phyloP scores from a whole-genome alignment of 2,329 filamentous ascomycete genomes.

The Chrysoporthe cubensis region DNA sequence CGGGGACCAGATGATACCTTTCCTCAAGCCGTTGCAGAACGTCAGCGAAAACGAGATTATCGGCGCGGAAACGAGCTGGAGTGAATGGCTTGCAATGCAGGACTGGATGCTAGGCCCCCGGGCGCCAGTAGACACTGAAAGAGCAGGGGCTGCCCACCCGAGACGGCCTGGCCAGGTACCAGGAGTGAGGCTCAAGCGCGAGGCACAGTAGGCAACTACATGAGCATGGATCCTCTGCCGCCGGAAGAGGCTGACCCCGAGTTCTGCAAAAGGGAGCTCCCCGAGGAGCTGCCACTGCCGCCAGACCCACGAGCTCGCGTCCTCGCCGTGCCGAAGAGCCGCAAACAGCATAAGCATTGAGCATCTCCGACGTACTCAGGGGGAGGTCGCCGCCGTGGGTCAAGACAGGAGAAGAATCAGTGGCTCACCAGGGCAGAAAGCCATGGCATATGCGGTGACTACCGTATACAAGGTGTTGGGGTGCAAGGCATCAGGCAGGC shows the following conservation, averaged over 20 bases:
- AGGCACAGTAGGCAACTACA: slow-evolving; percentile 11
- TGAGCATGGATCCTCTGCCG: neutral
- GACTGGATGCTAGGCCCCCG: slow-evolving; percentile 97
- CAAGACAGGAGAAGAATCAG: neutral
- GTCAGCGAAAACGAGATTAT: slow-evolving; percentile 80
- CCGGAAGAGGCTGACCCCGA: slow-evolving; percentile 15
- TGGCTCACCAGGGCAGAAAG: neutral
- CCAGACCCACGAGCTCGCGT: neutral
- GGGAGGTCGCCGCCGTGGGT: neutral
- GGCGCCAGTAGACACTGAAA: slow-evolving; percentile 55
- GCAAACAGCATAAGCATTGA: slow-evolving; percentile 3
- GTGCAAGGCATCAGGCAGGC: neutral
- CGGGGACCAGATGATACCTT: slow-evolving; percentile 82
- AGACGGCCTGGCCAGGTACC: slow-evolving; percentile 6
- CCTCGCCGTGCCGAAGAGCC: neutral
- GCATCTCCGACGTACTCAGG: neutral
- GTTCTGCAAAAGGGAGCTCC: neutral
- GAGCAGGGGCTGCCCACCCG: slow-evolving; percentile 10
- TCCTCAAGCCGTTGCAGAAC: slow-evolving; percentile 79
- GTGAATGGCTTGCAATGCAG: slow-evolving; percentile 94
- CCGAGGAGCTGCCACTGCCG: neutral
- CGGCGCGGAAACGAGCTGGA: slow-evolving; percentile 83
- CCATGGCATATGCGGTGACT: neutral
- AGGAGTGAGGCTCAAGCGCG: slow-evolving; percentile 14
- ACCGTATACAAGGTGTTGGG: neutral